Evolutionary conservation across 2,329 filamentous ascomycete genomes (phyloP).

Genomic region (Emydomyces testavorans): DNA sequence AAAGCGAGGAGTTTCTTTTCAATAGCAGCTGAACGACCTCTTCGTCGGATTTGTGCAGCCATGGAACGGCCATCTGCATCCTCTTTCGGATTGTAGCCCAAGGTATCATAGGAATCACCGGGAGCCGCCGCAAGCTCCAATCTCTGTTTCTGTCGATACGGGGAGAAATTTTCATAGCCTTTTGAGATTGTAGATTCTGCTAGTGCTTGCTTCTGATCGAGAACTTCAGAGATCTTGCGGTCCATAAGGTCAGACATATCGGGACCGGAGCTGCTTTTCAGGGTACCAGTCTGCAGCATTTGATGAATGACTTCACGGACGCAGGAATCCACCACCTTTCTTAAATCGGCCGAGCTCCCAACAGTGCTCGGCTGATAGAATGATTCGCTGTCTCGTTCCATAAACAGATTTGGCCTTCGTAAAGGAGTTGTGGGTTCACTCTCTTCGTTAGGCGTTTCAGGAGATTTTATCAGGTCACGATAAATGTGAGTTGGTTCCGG

Average conservation of each 20-base stretch:
- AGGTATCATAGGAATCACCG: constrained; percentile 7
- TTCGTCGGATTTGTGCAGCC: constrained; percentile 13
- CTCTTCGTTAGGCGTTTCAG: not conserved
- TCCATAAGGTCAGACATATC: constrained; percentile 11
- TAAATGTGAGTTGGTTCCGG: not conserved
- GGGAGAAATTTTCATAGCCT: not conserved
- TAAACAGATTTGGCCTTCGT: not conserved
- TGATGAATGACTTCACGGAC: constrained; percentile 14
- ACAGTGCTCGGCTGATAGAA: constrained; percentile 1
- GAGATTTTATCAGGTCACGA: not conserved
- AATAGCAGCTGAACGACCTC: constrained; percentile 20
- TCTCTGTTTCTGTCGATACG: not conserved
- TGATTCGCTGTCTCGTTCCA: not conserved
- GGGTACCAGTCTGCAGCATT: constrained; percentile 13
- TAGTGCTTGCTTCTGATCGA: constrained; percentile 1
- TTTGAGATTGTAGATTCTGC: not conserved
- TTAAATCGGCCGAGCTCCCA: constrained; percentile 10
- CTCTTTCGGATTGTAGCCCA: constrained; percentile 13
- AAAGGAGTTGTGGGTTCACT: not conserved
- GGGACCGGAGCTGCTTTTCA: not conserved
- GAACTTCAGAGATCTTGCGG: constrained; percentile 6
- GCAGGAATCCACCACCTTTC: constrained; percentile 15
- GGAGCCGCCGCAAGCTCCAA: constrained; percentile 3
- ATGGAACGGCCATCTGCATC: constrained; percentile 14
- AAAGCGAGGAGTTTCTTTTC: constrained; percentile 30